A percentile compares a stretch with the other conserved stretches of the same genome.
phyloP scores from a whole-genome alignment of 441 rosid species.

The Manihot esculenta region DNA sequence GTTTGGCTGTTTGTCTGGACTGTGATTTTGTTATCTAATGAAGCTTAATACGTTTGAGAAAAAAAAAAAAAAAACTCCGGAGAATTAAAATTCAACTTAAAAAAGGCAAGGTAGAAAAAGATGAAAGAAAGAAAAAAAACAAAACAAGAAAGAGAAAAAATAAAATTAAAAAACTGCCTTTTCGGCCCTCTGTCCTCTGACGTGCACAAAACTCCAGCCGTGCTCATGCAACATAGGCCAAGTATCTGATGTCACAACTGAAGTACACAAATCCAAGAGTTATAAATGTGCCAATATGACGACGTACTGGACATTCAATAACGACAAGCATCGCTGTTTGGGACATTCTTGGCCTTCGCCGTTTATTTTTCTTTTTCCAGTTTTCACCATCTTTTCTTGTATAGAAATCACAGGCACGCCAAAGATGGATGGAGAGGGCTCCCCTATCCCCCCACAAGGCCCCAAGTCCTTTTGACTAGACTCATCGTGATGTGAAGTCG shows the following conservation, averaged over 20 bases:
- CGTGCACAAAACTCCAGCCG: neutral
- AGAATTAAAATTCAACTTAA: too few species aligned
- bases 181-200: neutral
- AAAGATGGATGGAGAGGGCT: neutral
- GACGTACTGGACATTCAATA: neutral
- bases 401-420: neutral
- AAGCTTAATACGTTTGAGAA: too few species aligned
- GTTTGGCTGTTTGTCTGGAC: too few species aligned
- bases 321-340: neutral
- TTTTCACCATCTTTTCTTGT: neutral
- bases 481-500: neutral
- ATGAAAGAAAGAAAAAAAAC: too few species aligned
- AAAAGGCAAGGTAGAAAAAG: too few species aligned
- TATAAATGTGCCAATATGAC: conserved; percentile 4
- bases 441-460: too few species aligned
- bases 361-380: neutral
- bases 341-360: conserved; percentile 3
- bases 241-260: neutral
- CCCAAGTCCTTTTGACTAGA: neutral
- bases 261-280: conserved; percentile 9
- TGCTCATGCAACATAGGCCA: conserved; percentile 9
- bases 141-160: neutral
- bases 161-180: neutral
- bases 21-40: too few species aligned
- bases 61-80: too few species aligned